A percentile compares a stretch with the other conserved stretches of the same genome.
These are phyloP conservation scores for Saussurea involucrata DNA, from an alignment of 129 eudicot genomes.

Conservation along the genomic window DNA sequence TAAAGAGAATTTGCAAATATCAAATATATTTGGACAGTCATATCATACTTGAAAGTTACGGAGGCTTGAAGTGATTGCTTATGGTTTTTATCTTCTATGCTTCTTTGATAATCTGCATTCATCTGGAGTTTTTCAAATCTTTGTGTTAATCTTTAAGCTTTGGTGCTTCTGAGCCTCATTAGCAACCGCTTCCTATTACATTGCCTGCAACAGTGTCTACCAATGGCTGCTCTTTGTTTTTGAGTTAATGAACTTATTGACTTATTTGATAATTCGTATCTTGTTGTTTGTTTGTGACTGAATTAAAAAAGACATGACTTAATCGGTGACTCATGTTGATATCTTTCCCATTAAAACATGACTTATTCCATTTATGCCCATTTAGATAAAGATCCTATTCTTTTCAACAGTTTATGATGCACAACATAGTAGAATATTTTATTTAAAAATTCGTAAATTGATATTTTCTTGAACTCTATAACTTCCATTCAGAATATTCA, in stretches of 20 bases:
- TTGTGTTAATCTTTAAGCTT: background rate
- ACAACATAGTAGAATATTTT: background rate
- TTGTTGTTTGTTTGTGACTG: background rate
- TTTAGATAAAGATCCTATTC: background rate
- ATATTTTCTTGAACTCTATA: background rate
- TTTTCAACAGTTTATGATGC: background rate
- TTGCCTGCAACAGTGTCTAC: background rate
- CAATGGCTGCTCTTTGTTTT: background rate
- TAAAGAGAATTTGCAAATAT: background rate
- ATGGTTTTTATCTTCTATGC: background rate
- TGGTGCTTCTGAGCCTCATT: background rate
- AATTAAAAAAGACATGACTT: background rate
- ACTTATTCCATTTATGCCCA: background rate
- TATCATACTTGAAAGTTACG: background rate
- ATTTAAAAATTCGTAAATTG: background rate
- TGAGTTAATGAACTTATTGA: background rate
- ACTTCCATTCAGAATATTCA: background rate
- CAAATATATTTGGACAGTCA: background rate
- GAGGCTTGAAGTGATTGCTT: background rate
- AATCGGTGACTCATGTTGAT: background rate
- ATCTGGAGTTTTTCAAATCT: background rate
- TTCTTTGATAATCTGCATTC: slow-evolving; percentile 1
- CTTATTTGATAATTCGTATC: background rate
- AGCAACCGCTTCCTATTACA: background rate
- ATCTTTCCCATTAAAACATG: background rate